Evolutionary conservation across 2,329 filamentous ascomycete genomes (phyloP).

Genomic region (Beauveria sp.): DNA sequence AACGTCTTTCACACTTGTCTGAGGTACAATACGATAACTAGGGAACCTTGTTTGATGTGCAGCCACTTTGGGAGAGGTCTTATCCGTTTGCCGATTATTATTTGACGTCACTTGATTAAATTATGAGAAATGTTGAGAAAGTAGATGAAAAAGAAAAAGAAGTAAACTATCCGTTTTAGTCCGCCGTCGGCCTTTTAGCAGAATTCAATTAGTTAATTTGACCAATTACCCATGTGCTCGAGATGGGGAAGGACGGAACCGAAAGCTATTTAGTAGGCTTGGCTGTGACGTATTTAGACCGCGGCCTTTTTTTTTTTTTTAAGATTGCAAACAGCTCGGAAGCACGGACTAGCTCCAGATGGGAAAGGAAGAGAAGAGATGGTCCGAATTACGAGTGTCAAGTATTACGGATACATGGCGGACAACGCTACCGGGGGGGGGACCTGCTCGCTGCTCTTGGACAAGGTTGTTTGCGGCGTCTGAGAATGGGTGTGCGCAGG

Average conservation of each 20-base stretch:
- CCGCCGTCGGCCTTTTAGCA: not conserved
- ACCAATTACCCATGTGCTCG: not conserved
- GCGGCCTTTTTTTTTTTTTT: not conserved
- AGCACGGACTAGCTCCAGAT: not conserved
- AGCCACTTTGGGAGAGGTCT: not conserved
- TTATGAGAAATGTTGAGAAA: too few species aligned
- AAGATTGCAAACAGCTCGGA: not conserved
- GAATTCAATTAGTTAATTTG: not conserved
- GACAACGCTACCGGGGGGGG: too few species aligned
- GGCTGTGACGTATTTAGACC: constrained; percentile 1
- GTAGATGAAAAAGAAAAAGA: not conserved
- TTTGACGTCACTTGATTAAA: not conserved
- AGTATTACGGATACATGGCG: too few species aligned
- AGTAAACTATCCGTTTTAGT: not conserved
- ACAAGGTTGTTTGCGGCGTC: not conserved
- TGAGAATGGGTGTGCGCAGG: not conserved
- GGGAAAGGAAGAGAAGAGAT: not conserved
- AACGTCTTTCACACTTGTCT: not conserved
- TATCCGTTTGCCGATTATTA: not conserved
- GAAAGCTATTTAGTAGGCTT: not conserved
- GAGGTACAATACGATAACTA: too few species aligned
- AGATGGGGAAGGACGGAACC: not conserved
- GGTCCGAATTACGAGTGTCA: too few species aligned
- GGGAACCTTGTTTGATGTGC: too few species aligned
- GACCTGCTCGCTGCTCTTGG: too few species aligned